Conservation (phyloP, 768 basidiomycete genomes). For the Hortiboletus campestris region DNA sequence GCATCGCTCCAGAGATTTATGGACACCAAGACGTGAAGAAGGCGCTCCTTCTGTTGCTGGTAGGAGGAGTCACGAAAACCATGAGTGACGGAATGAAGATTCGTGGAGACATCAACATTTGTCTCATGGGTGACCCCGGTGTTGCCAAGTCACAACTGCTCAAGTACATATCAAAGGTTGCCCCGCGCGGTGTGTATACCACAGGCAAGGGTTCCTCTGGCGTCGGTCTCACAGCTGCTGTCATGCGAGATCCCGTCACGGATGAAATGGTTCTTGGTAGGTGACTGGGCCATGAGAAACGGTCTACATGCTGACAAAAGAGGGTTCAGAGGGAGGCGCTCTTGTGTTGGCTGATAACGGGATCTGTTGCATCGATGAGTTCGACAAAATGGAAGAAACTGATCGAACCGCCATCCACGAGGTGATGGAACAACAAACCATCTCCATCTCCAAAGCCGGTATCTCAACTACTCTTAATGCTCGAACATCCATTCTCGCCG, state of each 20-base stretch:
- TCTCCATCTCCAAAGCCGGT: slow-evolving; percentile 98
- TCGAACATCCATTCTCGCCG: slow-evolving; percentile 94
- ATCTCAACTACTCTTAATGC: slow-evolving; percentile 98
- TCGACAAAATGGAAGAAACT: slow-evolving; percentile 99
- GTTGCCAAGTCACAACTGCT: slow-evolving; percentile 96
- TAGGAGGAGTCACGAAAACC: slow-evolving; percentile 93
- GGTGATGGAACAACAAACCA: slow-evolving; percentile 99
- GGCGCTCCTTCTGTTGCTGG: slow-evolving; percentile 84
- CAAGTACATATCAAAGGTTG: slow-evolving; percentile 98
- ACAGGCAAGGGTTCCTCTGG: slow-evolving; percentile 99
- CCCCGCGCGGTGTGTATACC: slow-evolving; percentile 96
- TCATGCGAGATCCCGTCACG: slow-evolving; percentile 98
- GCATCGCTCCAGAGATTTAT: slow-evolving; percentile 98
- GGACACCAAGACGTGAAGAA: slow-evolving; percentile 98
- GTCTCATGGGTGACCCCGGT: slow-evolving; percentile 99
- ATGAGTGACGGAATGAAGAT: slow-evolving; percentile 99
- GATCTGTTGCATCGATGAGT: slow-evolving; percentile 99
- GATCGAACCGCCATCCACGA: slow-evolving; percentile 99
- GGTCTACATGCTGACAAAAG: slow-evolving; percentile 8
- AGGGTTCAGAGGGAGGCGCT: slow-evolving; percentile 88
- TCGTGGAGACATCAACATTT: slow-evolving; percentile 95
- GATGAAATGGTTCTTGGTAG: slow-evolving; percentile 98
- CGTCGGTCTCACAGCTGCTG: slow-evolving; percentile 97
- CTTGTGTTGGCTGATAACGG: slow-evolving; percentile 98
- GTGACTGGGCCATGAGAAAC: slow-evolving; percentile 28